Evolutionary conservation across 306 rosid genomes (phyloP).

Genomic region (Gillenia trifoliata): DNA sequence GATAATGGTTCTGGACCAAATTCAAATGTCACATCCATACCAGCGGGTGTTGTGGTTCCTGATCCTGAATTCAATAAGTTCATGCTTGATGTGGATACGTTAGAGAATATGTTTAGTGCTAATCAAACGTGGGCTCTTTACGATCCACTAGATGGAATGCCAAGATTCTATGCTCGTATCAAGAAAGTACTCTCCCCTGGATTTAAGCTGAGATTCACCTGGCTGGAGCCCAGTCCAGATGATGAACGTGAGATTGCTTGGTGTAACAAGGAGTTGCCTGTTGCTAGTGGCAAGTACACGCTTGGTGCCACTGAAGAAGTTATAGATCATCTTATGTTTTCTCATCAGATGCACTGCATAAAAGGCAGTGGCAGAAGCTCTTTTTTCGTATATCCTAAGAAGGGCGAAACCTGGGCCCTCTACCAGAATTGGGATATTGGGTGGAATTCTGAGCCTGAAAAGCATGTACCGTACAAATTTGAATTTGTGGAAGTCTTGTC

Average conservation of each 20-base stretch:
- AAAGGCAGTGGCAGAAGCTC: conserved; percentile 30
- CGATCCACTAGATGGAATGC: conserved; percentile 66
- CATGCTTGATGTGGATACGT: conserved; percentile 40
- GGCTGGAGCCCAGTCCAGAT: conserved; percentile 71
- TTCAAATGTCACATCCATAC: conserved; percentile 22
- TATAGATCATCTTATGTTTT: conserved; percentile 42
- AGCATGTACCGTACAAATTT: conserved; percentile 33
- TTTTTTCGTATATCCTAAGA: conserved; percentile 57
- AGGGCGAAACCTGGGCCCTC: conserved; percentile 94
- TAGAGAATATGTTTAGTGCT: conserved; percentile 40
- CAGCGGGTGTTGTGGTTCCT: conserved; percentile 26
- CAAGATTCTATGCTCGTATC: conserved; percentile 75
- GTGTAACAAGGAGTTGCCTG: conserved; percentile 50
- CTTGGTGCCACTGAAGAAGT: conserved; percentile 36
- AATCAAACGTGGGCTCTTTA: conserved; percentile 73
- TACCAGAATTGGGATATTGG: conserved; percentile 75
- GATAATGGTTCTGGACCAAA: conserved; percentile 16
- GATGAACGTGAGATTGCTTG: conserved; percentile 48
- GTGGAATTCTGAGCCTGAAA: conserved; percentile 63
- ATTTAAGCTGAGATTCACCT: conserved; percentile 56
- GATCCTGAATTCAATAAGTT: conserved; percentile 77
- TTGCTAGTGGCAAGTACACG: conserved; percentile 62
- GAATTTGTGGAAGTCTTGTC: conserved; percentile 70
- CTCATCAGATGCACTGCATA: conserved; percentile 56
- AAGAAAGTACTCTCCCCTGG: conserved; percentile 55